Conservation (phyloP, 169 alveolate genomes). For the Toxoplasma gondii region DNA sequence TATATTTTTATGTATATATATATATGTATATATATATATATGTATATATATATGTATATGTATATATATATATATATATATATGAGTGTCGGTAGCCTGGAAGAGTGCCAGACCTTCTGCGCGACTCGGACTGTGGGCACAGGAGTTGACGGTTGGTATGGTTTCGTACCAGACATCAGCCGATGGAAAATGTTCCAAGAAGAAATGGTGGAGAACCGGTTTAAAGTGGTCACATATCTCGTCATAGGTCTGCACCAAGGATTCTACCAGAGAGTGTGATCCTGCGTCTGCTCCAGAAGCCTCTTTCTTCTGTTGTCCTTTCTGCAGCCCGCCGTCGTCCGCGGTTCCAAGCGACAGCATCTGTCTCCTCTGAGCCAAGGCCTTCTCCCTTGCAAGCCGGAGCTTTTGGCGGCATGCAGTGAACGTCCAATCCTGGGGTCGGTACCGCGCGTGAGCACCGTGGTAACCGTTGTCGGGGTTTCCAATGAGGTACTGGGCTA, state of each 20-base stretch:
- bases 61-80: too few relatives aligned
- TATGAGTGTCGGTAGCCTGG: too few relatives aligned
- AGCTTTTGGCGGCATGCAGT: constrained; percentile 48
- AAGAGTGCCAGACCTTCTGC: too few relatives aligned
- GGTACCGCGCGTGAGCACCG: constrained; percentile 55
- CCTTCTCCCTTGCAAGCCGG: constrained; percentile 9
- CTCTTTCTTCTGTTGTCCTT: background rate
- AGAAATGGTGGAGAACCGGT: constrained; percentile 68
- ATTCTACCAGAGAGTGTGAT: background rate
- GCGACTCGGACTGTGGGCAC: too few relatives aligned
- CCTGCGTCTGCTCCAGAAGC: constrained; percentile 7
- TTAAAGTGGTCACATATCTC: constrained; percentile 54
- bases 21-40: too few relatives aligned
- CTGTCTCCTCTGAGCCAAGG: background rate
- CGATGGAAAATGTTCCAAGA: constrained; percentile 63
- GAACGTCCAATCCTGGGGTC: constrained; percentile 67
- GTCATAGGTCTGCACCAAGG: constrained; percentile 12
- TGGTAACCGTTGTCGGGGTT: background rate
- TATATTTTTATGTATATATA: too few relatives aligned
- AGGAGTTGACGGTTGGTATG: too few relatives aligned
- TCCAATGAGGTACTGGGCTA: constrained; percentile 16
- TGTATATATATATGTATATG: too few relatives aligned
- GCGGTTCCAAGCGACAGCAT: background rate
- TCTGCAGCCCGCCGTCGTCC: background rate
- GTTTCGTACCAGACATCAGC: constrained; percentile 15